Base-by-base conservation (phyloP, 2,329 filamentous ascomycete species). In the Graphilbum sp. region DNA sequence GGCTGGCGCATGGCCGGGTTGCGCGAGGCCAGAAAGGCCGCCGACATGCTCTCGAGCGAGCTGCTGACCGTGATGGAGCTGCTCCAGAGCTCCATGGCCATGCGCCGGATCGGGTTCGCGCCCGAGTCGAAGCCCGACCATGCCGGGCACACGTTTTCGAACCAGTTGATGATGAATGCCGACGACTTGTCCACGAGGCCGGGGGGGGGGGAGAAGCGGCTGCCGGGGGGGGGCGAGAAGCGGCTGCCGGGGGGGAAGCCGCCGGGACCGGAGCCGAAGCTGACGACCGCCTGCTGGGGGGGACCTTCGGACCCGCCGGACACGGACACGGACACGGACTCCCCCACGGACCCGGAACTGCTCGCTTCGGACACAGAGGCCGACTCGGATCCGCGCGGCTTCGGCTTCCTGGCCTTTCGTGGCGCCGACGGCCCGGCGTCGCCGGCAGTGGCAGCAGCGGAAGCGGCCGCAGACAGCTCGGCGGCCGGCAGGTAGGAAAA, bases 71-170 rank as follows among this genome's bases (percentile, higher is more conserved):
- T 48, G 0, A 51, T 49, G 0, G 58, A 60, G 7, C 48, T 49
- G 3, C 52, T 49, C 49, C 57, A 60, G 2, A 55, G 46, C 23
- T 56, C 54, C 5, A 49, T 48, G 0, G 58, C 58, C 5, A 60
- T 48, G 31, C 51, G 56, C 0, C 58, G 54, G 29, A 59, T 60
- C 20, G 56, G 46, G 24, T 60, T 60, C 2, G 46, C 43, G 12
- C 49, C 43, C 6, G 57, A 60, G 37, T 60, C 58, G 19, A 57
- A 60, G 5, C 53, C 55, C 0, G 58, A 60, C 57, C 58, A 60
- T 5, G 52, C 47, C 0, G 58, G 50, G 25, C 58, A 60, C 11
- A 60, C 58, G 29, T 59, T 50, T 2, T 58, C 53, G 36, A 60
- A 60, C 57, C 57, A 60, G 29, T 51, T 37, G 6, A 37, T 27